Conservation (phyloP, 2,329 filamentous ascomycete species). For the Aureobasidium sp. region DNA sequence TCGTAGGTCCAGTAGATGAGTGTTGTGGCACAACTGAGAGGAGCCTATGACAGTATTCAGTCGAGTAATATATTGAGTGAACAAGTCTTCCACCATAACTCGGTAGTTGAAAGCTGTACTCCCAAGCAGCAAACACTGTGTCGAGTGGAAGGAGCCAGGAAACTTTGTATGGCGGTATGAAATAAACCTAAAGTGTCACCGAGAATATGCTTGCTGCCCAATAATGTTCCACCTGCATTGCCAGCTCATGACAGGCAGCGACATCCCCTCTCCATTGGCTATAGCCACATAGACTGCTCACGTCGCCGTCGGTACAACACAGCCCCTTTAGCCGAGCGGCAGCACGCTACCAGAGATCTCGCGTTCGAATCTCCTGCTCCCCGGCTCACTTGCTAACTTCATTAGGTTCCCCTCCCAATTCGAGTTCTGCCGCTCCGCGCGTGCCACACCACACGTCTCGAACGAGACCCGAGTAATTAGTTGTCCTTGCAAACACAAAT, state of each 20-base stretch:
- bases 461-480: not conserved
- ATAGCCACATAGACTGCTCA: not conserved
- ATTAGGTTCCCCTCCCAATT: not conserved
- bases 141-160: not conserved
- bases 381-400: not conserved
- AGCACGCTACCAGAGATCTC: not conserved
- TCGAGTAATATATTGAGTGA: too few species aligned
- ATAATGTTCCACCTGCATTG: not conserved
- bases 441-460: not conserved
- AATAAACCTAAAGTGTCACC: not conserved
- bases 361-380: not conserved
- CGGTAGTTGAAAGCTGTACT: too few species aligned
- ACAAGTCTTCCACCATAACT: not conserved
- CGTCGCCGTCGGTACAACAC: not conserved
- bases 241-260: not conserved
- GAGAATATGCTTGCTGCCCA: not conserved
- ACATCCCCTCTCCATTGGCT: not conserved
- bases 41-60: too few species aligned
- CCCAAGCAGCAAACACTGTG: not conserved
- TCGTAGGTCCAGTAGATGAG: not conserved
- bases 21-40: too few species aligned
- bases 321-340: not conserved
- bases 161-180: not conserved
- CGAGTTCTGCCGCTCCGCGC: too few species aligned
- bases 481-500: constrained; percentile 10